These are phyloP conservation scores for Leccinellum rugosiceps DNA, from an alignment of 768 basidiomycete genomes.

Conservation along the genomic window DNA sequence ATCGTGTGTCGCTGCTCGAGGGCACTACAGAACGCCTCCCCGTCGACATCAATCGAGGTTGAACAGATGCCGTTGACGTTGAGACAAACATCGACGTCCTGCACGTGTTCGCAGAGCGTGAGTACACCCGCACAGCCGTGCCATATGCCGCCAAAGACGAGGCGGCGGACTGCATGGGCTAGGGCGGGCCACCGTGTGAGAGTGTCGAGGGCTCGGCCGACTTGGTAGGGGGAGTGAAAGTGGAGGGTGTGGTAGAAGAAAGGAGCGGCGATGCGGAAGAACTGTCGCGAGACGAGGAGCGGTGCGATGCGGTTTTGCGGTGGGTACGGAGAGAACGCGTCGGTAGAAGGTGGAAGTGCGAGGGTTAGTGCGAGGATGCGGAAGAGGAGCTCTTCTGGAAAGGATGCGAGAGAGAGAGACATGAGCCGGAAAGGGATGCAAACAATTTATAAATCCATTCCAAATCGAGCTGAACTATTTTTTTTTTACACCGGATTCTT, in stretches of 20 bases:
- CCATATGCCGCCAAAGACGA: slow-evolving; percentile 44
- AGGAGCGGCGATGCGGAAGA: slow-evolving; percentile 55
- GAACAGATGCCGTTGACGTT: slow-evolving; percentile 10
- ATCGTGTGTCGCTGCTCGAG: slow-evolving; percentile 39
- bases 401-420: slow-evolving; percentile 23
- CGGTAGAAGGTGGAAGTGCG: slow-evolving; percentile 20
- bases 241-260: slow-evolving; percentile 54
- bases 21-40: slow-evolving; percentile 39
- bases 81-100: slow-evolving; percentile 41
- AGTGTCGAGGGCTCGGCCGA: slow-evolving; percentile 35
- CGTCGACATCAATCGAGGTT: slow-evolving; percentile 13
- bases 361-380: slow-evolving; percentile 40
- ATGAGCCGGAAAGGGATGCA: neutral
- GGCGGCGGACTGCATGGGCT: slow-evolving; percentile 37
- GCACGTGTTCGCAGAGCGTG: slow-evolving; percentile 20
- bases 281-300: slow-evolving; percentile 49
- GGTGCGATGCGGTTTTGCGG: slow-evolving; percentile 34
- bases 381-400: slow-evolving; percentile 45
- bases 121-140: slow-evolving; percentile 40
- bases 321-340: slow-evolving; percentile 13
- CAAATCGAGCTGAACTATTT: slow-evolving; percentile 7
- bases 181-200: slow-evolving; percentile 38
- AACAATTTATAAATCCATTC: slow-evolving; percentile 7
- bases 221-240: slow-evolving; percentile 40
- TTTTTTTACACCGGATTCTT: neutral